Evolutionary conservation across 2,329 filamentous ascomycete genomes (phyloP), one percentile per base, ranked within the genome.

Genomic region (Monilinia fructicola): DNA sequence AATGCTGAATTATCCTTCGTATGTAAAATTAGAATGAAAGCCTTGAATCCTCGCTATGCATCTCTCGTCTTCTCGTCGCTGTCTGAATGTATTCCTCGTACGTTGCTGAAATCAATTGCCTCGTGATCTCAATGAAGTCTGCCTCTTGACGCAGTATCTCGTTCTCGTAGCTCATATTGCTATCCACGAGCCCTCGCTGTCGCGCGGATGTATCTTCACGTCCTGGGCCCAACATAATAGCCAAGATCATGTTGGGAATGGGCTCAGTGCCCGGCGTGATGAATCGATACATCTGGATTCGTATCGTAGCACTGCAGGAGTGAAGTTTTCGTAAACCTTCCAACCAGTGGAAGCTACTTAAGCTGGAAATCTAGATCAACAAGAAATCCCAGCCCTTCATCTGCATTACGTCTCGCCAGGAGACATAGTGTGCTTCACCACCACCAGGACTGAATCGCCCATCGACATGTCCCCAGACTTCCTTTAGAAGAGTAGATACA

Each of bases 361-460:
- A 70, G 59, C 71, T 70, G 68, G 70, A 60, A 62, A 64, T 75
- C 73, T 81, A 97, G 80, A 97, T 93, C 78, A 97, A 86, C 78
- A 97, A 84, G 81, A 92, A 95, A 78, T 96, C 92, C 93, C 92
- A 97, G 73, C 87, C 87, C 81, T 94, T 95, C 81, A 89, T 87
- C 80, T 87, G 87, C 93, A 97, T 97, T 77, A 94, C 87, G 80
- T 96, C 91, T 81, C 94, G 85, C 94, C 94, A 98, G 87, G 93
- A 93, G 79, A 96, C 86, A 81, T 90, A 89, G 76, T 87, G 88
- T 78, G 80, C 79, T 76, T 72, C 78, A 62, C 76, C 74, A 61
- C 71, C 73, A 65, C 74, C 74, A 54, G 72, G 72, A 68, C 71
- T 73, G 76, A 76, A 75, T 76, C 77, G 69, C 73, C 75, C 88